These are phyloP conservation scores for Lentinula lateritia DNA, from an alignment of 768 basidiomycete genomes.

Conservation along the genomic window DNA sequence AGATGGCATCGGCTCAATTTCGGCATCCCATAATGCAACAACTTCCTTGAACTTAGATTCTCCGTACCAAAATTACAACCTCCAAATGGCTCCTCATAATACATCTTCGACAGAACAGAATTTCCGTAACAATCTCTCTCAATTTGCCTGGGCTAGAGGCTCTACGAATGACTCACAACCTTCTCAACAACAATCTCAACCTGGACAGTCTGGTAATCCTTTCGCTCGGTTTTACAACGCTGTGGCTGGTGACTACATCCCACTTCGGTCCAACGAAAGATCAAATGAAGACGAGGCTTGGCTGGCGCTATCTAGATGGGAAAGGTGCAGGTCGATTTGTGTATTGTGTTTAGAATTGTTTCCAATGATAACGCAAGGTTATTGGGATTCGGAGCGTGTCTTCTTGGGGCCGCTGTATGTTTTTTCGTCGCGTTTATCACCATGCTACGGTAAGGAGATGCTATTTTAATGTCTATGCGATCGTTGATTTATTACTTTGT, in stretches of 20 bases:
- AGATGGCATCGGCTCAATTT: too few species aligned
- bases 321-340: slow-evolving; percentile 49
- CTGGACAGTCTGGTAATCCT: slow-evolving; percentile 42
- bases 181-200: slow-evolving; percentile 29
- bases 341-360: too few species aligned
- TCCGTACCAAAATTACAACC: neutral
- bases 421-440: slow-evolving; percentile 90
- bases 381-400: slow-evolving; percentile 85
- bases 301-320: slow-evolving; percentile 91
- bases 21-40: neutral
- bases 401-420: slow-evolving; percentile 88
- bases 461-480: slow-evolving; percentile 2
- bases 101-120: slow-evolving; percentile 46
- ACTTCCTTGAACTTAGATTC: neutral
- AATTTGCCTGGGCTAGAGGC: slow-evolving; percentile 83
- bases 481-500: neutral
- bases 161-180: slow-evolving; percentile 64
- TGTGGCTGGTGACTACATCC: slow-evolving; percentile 83
- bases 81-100: neutral
- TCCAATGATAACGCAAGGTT: slow-evolving; percentile 40
- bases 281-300: slow-evolving; percentile 96
- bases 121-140: slow-evolving; percentile 72
- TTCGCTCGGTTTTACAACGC: slow-evolving; percentile 87
- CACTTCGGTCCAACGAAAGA: slow-evolving; percentile 72
- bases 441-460: slow-evolving; percentile 39